These are phyloP conservation scores for Salvia sclarea DNA, from an alignment of 305 asterid species.

Conservation along the genomic window DNA sequence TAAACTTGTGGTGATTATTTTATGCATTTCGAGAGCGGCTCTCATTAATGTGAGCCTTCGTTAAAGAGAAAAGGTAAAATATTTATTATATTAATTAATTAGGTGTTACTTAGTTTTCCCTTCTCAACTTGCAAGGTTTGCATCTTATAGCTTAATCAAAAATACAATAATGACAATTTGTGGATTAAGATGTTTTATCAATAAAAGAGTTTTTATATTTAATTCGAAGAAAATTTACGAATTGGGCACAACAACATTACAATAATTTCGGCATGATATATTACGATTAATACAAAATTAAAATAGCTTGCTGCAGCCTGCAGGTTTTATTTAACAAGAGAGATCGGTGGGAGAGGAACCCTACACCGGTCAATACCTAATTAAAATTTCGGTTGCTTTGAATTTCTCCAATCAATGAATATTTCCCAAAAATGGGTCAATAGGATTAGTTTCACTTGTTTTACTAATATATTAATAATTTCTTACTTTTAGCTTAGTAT, in stretches of 20 bases:
- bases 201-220: background rate
- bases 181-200: background rate
- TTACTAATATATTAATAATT: background rate
- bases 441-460: background rate
- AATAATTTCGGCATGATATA: background rate
- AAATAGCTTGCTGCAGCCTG: background rate
- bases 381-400: conserved; percentile 29
- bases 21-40: too few species aligned
- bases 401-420: conserved; percentile 22
- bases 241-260: background rate
- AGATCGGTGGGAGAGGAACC: conserved; percentile 32
- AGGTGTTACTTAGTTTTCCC: background rate
- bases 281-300: background rate
- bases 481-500: background rate
- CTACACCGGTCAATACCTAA: conserved; percentile 35
- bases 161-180: background rate
- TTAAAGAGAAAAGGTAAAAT: background rate
- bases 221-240: background rate
- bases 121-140: background rate
- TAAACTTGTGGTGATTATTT: too few species aligned
- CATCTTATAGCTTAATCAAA: background rate
- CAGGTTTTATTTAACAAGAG: background rate
- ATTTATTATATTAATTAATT: too few species aligned
- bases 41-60: background rate
- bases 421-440: background rate